Percentiles rank a stretch among this genome's conserved stretches.
These are phyloP conservation scores for Aspergillus phoenicis DNA, from an alignment of 2,329 filamentous ascomycete species.

Conservation along the genomic window DNA sequence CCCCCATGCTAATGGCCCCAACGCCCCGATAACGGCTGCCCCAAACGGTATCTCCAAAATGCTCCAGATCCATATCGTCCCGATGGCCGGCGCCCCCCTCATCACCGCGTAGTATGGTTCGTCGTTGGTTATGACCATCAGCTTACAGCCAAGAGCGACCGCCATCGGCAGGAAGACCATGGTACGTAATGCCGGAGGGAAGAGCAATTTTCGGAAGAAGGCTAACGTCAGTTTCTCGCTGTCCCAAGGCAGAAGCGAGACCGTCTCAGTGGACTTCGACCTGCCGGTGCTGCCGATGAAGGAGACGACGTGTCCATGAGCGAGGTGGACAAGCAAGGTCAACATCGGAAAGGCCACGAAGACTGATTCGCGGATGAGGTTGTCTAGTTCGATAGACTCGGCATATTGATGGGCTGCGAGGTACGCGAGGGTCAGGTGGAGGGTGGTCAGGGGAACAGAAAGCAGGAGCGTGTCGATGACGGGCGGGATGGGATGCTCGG, in stretches of 20 bases:
- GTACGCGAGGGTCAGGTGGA: slow-evolving; percentile 50
- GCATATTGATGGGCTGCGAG: slow-evolving; percentile 52
- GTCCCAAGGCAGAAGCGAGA: slow-evolving; percentile 32
- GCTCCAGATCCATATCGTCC: slow-evolving; percentile 90
- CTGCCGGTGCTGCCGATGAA: slow-evolving; percentile 22
- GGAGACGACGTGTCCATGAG: slow-evolving; percentile 48
- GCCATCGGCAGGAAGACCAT: slow-evolving; percentile 29
- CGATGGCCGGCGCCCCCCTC: slow-evolving; percentile 87
- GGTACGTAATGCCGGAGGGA: slow-evolving; percentile 38
- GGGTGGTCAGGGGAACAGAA: slow-evolving; percentile 44
- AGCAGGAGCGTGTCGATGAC: slow-evolving; percentile 49
- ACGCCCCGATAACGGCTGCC: slow-evolving; percentile 62
- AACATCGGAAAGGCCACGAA: slow-evolving; percentile 46
- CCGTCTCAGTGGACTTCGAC: slow-evolving; percentile 9
- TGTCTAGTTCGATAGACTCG: slow-evolving; percentile 36
- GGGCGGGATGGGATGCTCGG: slow-evolving; percentile 35
- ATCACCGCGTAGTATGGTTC: slow-evolving; percentile 84
- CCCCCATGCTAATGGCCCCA: slow-evolving; percentile 55
- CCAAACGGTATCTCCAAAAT: slow-evolving; percentile 80
- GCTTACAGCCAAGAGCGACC: slow-evolving; percentile 65
- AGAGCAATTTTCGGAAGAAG: slow-evolving; percentile 34
- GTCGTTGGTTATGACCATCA: slow-evolving; percentile 79
- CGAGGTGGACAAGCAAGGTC: slow-evolving; percentile 47
- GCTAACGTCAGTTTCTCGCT: slow-evolving; percentile 29
- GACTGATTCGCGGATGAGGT: slow-evolving; percentile 39